phyloP scores from a whole-genome alignment of 768 basidiomycete genomes.

The Ramaria rubella region DNA sequence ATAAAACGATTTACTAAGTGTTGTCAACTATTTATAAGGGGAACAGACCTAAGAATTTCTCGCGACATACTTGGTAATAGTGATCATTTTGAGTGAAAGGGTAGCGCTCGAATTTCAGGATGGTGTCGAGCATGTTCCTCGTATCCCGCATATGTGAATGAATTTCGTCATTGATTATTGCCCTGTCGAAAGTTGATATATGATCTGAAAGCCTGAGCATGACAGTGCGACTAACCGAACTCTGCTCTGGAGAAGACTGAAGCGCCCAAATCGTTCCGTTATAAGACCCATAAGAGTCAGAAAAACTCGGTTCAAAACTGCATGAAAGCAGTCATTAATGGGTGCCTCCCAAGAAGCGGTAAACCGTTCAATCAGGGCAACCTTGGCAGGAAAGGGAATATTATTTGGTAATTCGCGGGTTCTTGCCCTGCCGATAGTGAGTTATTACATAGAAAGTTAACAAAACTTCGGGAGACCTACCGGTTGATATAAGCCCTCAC shows the following conservation, averaged over 20 bases:
- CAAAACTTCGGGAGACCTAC: not conserved
- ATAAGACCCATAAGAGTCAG: constrained; percentile 25
- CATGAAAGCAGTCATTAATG: constrained; percentile 28
- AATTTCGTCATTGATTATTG: constrained; percentile 23
- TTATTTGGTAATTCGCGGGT: constrained; percentile 35
- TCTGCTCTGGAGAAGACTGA: constrained; percentile 27
- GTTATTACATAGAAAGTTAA: not conserved
- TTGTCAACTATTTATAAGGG: not conserved
- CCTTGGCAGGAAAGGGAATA: constrained; percentile 33
- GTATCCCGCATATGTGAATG: constrained; percentile 23
- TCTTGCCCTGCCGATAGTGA: constrained; percentile 26
- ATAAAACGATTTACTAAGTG: not conserved
- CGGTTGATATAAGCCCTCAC: not conserved
- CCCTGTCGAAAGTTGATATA: constrained; percentile 24
- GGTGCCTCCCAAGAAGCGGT: constrained; percentile 34
- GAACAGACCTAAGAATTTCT: constrained; percentile 26
- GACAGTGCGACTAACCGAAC: constrained; percentile 27
- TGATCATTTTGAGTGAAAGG: constrained; percentile 41
- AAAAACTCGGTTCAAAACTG: constrained; percentile 26
- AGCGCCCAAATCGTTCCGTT: constrained; percentile 35
- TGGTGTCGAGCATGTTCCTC: constrained; percentile 3
- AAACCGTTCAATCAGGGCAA: constrained; percentile 27
- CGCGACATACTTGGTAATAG: constrained; percentile 28
- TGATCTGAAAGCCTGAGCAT: not conserved
- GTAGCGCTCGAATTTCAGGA: not conserved